phyloP scores from a whole-genome alignment of 1,139 yeast species.

The Lodderomyces parapsilosis region DNA sequence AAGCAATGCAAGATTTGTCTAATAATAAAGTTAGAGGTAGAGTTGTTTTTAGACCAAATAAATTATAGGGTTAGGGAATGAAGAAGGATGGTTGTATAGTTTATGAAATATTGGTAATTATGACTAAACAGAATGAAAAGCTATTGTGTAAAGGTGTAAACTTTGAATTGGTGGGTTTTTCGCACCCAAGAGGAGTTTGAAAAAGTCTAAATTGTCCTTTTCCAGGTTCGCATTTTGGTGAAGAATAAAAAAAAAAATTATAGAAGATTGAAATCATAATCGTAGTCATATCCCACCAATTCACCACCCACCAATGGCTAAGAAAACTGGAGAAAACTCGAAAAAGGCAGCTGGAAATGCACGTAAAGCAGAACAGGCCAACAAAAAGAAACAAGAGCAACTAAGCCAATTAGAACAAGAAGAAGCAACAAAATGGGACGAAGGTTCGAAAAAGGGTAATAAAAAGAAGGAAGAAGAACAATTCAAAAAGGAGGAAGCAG shows the following conservation, averaged over 20 bases:
- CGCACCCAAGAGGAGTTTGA: not conserved
- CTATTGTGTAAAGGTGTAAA: not conserved
- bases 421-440: constrained; percentile 68
- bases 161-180: not conserved
- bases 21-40: constrained; percentile 45
- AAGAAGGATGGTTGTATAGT: not conserved
- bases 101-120: not conserved
- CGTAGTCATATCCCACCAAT: not conserved
- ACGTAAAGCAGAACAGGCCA: constrained; percentile 66
- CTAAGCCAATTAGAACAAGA: constrained; percentile 47
- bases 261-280: no score
- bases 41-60: constrained; percentile 39
- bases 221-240: constrained; percentile 8
- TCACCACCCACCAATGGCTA: constrained; percentile 41
- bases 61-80: constrained; percentile 9
- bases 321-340: constrained; percentile 56
- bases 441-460: constrained; percentile 69
- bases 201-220: not conserved
- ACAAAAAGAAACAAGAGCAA: constrained; percentile 57
- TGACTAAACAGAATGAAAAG: no score
- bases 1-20: constrained; percentile 33
- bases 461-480: constrained; percentile 68
- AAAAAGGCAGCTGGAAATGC: constrained; percentile 73
- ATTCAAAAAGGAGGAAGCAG: constrained; percentile 62
- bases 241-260: not conserved